Evolutionary conservation across 495 filamentous ascomycete genomes (phyloP).

Genomic region (Talaromyces nanjingensis): DNA sequence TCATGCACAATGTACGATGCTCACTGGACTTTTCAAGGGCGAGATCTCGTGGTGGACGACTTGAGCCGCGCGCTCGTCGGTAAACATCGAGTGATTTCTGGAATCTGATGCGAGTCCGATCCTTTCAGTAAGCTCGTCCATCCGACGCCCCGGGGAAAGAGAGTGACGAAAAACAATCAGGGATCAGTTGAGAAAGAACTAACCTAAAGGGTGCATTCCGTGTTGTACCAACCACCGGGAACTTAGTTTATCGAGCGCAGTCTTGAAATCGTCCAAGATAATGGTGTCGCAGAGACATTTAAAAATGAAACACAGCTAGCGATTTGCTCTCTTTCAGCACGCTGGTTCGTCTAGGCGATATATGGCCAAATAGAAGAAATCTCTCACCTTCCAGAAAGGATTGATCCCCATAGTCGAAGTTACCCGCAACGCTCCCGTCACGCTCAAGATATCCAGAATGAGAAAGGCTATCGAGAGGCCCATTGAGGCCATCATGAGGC

Average conservation of each 20-base stretch:
- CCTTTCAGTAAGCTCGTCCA: background rate
- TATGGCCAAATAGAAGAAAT: background rate
- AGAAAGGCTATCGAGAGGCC: slow-evolving; percentile 33
- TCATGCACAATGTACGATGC: no score
- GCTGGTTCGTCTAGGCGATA: background rate
- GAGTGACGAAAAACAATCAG: background rate
- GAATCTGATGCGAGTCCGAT: background rate
- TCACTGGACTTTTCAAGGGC: no score
- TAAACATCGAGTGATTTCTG: slow-evolving; percentile 1
- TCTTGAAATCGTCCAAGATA: slow-evolving; percentile 58
- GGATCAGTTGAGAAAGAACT: background rate
- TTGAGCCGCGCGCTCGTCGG: background rate
- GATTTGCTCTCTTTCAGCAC: background rate
- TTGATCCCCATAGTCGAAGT: slow-evolving; percentile 8
- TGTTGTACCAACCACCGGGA: background rate
- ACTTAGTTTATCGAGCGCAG: slow-evolving; percentile 35
- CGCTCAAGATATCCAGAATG: slow-evolving; percentile 29
- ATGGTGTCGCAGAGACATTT: slow-evolving; percentile 54
- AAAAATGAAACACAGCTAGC: slow-evolving; percentile 45
- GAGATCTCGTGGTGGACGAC: background rate
- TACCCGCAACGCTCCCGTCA: slow-evolving; percentile 3
- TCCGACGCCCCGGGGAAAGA: background rate
- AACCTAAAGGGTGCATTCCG: slow-evolving; percentile 1
- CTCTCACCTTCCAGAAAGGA: slow-evolving; percentile 11
- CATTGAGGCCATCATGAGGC: slow-evolving; percentile 35